Conservation (phyloP, 345 rosid species). For the Dovyalis caffra region DNA sequence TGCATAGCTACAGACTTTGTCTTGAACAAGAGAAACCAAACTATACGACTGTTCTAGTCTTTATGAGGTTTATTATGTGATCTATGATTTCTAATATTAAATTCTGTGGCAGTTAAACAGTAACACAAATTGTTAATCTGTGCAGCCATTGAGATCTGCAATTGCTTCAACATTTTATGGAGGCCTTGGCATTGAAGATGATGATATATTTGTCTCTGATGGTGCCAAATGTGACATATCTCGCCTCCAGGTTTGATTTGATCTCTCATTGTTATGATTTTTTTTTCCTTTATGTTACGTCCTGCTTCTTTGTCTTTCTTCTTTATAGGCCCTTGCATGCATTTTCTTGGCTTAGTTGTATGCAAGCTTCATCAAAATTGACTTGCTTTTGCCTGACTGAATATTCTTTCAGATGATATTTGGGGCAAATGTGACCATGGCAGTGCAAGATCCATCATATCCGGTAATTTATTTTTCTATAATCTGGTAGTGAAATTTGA, state of each 20-base stretch:
- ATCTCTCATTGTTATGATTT: not conserved
- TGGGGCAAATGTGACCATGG: conserved; percentile 77
- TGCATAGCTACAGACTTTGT: not conserved
- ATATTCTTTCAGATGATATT: conserved; percentile 59
- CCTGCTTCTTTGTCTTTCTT: not conserved
- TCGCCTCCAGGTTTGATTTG: conserved; percentile 78
- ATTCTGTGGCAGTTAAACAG: not conserved
- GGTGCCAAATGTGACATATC: conserved; percentile 98
- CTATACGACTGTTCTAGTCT: not conserved
- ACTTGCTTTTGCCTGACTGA: conserved; percentile 7
- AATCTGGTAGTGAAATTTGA: not conserved
- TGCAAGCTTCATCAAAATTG: not conserved
- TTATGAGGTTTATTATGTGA: not conserved
- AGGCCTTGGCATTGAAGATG: conserved; percentile 78
- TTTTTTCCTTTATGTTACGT: not conserved
- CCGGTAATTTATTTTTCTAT: conserved; percentile 55
- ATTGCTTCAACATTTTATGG: conserved; percentile 68
- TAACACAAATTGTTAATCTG: conserved; percentile 10
- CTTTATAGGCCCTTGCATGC: not conserved
- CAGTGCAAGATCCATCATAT: conserved; percentile 98
- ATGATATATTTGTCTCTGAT: conserved; percentile 92
- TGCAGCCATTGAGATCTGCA: conserved; percentile 82
- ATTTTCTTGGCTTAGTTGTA: not conserved
- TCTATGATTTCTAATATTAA: not conserved
- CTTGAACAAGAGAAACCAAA: not conserved